These are phyloP conservation scores for Sugiyamaella floridensis DNA, from an alignment of 805 yeast species.

Conservation along the genomic window DNA sequence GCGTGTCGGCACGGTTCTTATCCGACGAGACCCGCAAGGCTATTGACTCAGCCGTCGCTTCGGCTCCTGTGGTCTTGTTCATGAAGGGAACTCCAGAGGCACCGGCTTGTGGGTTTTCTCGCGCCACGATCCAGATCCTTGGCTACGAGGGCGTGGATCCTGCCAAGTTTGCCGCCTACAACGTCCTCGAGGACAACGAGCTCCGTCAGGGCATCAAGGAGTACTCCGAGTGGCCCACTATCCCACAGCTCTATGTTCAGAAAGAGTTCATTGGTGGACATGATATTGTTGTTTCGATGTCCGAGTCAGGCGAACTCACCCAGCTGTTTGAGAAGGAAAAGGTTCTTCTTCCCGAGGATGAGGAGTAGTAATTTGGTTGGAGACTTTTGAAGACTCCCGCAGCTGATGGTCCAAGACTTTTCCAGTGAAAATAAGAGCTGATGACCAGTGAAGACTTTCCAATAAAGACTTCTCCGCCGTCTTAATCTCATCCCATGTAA, in stretches of 20 bases:
- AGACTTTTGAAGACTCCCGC: too few species aligned
- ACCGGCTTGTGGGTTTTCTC: conserved; percentile 96
- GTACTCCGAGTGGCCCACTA: conserved; percentile 95
- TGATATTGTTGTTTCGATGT: conserved; percentile 89
- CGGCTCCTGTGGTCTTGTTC: conserved; percentile 92
- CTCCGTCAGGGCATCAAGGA: conserved; percentile 94
- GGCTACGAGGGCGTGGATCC: conserved; percentile 99
- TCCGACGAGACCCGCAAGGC: conserved; percentile 78
- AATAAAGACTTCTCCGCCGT: too few species aligned
- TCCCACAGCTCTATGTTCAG: conserved; percentile 86
- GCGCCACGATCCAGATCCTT: conserved; percentile 86
- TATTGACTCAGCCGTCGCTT: conserved; percentile 73
- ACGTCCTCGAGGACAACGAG: conserved; percentile 91
- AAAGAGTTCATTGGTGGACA: conserved; percentile 96
- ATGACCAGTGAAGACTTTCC: too few species aligned
- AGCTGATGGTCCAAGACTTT: too few species aligned
- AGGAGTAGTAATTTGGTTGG: too few species aligned
- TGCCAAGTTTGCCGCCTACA: conserved; percentile 89
- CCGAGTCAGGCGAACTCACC: conserved; percentile 75
- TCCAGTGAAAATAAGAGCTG: too few species aligned
- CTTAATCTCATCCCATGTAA: too few species aligned
- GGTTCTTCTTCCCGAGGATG: conserved; percentile 73
- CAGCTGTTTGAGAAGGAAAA: conserved; percentile 73
- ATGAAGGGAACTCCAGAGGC: conserved; percentile 99
- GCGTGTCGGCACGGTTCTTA: conserved; percentile 39